These are phyloP conservation scores for Aphanoascus verrucosus DNA, from an alignment of 2,329 filamentous ascomycete genomes.

Conservation along the genomic window DNA sequence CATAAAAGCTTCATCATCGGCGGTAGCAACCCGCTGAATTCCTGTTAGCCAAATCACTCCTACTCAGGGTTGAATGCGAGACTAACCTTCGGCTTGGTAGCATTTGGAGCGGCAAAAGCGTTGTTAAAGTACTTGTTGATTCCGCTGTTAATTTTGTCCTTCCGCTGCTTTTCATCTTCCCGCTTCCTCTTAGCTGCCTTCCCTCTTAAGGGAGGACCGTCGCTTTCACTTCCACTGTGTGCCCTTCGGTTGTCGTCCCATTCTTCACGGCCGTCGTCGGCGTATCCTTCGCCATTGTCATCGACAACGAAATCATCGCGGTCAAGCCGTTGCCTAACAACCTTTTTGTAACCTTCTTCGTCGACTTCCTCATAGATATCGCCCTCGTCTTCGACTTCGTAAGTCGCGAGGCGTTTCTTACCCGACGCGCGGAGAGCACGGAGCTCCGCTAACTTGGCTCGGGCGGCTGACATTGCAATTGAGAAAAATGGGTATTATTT, in stretches of 20 bases:
- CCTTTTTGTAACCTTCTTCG: constrained; percentile 93
- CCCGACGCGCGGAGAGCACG: constrained; percentile 74
- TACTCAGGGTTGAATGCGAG: neutral
- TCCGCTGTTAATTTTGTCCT: constrained; percentile 77
- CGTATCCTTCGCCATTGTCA: constrained; percentile 89
- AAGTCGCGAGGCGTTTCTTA: constrained; percentile 80
- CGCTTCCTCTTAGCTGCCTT: constrained; percentile 70
- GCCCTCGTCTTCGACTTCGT: constrained; percentile 73
- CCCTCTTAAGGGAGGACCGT: constrained; percentile 53
- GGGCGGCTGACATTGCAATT: constrained; percentile 15
- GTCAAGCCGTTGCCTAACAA: constrained; percentile 78
- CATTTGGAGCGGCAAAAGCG: constrained; percentile 48
- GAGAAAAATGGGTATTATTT: neutral
- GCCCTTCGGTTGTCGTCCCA: constrained; percentile 62
- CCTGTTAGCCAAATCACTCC: constrained; percentile 20
- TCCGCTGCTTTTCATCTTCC: constrained; percentile 74
- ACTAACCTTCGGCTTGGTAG: constrained; percentile 66
- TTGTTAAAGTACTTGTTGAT: constrained; percentile 93
- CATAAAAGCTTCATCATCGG: constrained; percentile 83
- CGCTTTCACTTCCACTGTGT: constrained; percentile 63
- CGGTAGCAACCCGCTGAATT: constrained; percentile 56
- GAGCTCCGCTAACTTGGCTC: constrained; percentile 53
- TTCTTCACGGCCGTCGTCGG: constrained; percentile 87
- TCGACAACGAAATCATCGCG: constrained; percentile 97
- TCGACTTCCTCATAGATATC: constrained; percentile 93